Evolutionary conservation across 257 asterid genomes (phyloP).

Genomic region (Solanum chiquidenum): DNA sequence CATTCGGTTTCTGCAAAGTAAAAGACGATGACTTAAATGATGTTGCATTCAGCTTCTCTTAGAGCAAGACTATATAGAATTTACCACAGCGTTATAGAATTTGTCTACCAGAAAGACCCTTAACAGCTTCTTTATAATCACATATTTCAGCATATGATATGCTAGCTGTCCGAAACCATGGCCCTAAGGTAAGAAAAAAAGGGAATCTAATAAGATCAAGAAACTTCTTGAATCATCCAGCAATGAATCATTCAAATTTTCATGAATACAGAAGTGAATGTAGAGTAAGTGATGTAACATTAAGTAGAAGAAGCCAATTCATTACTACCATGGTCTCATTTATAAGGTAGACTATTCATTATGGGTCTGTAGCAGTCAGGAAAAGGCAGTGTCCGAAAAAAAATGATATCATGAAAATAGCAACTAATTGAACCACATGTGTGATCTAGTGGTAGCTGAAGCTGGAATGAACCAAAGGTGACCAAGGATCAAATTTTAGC

Average conservation of each 20-base stretch:
- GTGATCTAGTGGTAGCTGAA: not conserved
- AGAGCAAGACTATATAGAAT: not conserved
- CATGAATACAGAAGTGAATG: not conserved
- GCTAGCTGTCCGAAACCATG: constrained; percentile 83
- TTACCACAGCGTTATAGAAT: not conserved
- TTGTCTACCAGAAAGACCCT: constrained; percentile 55
- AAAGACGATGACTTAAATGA: not conserved
- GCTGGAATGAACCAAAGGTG: not conserved
- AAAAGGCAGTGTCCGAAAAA: not conserved
- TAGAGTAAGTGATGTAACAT: not conserved
- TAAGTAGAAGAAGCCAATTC: not conserved
- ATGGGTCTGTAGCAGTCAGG: not conserved
- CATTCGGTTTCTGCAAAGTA: constrained; percentile 55
- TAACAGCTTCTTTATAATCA: constrained; percentile 56
- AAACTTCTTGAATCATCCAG: not conserved
- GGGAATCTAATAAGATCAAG: not conserved
- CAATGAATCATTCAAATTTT: not conserved
- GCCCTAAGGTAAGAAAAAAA: constrained; percentile 36
- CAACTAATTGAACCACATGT: not conserved
- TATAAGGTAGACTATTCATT: not conserved
- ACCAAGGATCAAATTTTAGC: not conserved
- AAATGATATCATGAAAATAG: not conserved
- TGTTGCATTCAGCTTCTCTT: not conserved
- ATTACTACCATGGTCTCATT: not conserved
- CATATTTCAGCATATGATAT: constrained; percentile 68